Conservation (phyloP, 164 flowering plant species). For the Berberis vulgaris region DNA sequence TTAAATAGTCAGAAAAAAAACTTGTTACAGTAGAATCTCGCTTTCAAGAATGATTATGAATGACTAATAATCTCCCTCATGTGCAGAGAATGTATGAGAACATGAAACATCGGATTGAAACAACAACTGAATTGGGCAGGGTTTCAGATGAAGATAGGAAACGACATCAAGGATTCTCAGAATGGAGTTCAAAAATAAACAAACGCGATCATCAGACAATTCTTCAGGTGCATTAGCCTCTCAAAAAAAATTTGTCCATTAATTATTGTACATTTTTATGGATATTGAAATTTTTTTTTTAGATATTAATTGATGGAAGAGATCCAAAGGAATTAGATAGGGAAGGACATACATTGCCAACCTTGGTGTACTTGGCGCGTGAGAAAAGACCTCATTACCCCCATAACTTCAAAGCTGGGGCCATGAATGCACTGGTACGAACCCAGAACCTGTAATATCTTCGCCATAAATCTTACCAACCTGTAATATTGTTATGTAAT, state of each 20-base stretch:
- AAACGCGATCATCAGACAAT: conserved; percentile 25
- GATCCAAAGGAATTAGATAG: conserved; percentile 21
- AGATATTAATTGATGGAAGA: conserved; percentile 45
- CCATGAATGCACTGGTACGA: conserved; percentile 49
- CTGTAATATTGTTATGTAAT: background rate
- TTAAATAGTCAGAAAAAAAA: background rate
- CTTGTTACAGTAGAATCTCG: background rate
- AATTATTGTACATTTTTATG: background rate
- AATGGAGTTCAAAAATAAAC: conserved; percentile 17
- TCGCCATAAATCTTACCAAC: background rate
- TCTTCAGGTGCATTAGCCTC: conserved; percentile 16
- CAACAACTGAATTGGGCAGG: conserved; percentile 10
- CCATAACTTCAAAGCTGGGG: conserved; percentile 56
- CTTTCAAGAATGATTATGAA: background rate
- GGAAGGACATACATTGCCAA: conserved; percentile 34
- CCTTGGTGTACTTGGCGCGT: conserved; percentile 43
- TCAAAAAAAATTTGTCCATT: background rate
- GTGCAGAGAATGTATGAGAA: conserved; percentile 24
- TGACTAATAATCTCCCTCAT: background rate
- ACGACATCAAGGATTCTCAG: conserved; percentile 29
- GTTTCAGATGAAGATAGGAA: conserved; percentile 17
- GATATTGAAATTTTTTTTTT: background rate
- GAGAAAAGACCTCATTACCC: conserved; percentile 36
- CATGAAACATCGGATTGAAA: conserved; percentile 25
- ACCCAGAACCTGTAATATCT: background rate